Conservation (phyloP, 2,329 filamentous ascomycete species). For the Alternaria dauci region DNA sequence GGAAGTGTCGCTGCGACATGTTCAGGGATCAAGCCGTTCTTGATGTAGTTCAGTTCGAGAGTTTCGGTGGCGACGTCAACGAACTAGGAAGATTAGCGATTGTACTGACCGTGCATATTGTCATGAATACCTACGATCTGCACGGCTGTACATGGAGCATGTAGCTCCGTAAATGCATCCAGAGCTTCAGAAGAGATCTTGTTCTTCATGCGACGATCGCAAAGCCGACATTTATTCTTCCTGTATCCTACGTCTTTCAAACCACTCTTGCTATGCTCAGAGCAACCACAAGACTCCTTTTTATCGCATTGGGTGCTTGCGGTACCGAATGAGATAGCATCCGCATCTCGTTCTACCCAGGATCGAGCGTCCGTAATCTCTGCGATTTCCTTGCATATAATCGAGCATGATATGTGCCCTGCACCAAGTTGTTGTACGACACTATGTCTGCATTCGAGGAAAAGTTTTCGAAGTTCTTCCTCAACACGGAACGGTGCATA, state of each 20-base stretch:
- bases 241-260: constrained; percentile 21
- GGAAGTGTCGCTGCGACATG: constrained; percentile 6
- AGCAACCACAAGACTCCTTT: background rate
- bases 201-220: constrained; percentile 46
- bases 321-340: background rate
- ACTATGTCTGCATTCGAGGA: constrained; percentile 23
- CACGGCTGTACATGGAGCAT: constrained; percentile 20
- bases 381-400: constrained; percentile 41
- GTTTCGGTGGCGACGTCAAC: constrained; percentile 28
- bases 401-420: constrained; percentile 20
- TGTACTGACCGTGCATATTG: background rate
- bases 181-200: constrained; percentile 29
- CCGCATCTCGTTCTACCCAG: constrained; percentile 33
- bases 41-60: constrained; percentile 24
- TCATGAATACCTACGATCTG: constrained; percentile 28
- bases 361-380: constrained; percentile 39
- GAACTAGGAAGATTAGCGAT: constrained; percentile 15
- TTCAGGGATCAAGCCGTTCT: constrained; percentile 2
- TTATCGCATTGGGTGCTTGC: background rate
- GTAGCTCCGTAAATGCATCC: constrained; percentile 25
- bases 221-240: constrained; percentile 40
- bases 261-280: background rate
- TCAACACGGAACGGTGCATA: constrained; percentile 32
- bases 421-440: constrained; percentile 26
- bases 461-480: constrained; percentile 5